A percentile compares a stretch with the other conserved stretches of the same genome.
Evolutionary conservation across 2,329 filamentous ascomycete species (phyloP).

Genomic region (Delphinella strobiligena): DNA sequence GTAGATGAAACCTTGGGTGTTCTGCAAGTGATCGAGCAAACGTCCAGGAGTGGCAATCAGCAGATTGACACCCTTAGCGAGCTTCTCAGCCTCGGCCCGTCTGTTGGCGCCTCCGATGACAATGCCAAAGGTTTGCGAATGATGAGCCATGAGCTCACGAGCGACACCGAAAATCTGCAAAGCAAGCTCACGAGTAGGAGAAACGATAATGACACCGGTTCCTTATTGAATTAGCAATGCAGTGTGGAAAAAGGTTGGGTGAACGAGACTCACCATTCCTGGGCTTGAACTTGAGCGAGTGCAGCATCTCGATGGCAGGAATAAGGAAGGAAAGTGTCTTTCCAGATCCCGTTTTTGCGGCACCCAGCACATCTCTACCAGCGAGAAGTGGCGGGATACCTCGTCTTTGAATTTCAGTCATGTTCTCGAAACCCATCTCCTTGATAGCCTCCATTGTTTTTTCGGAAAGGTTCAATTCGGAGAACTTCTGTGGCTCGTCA

Average conservation of each 20-base stretch:
- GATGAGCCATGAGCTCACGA: constrained; percentile 79
- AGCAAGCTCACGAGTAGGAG: constrained; percentile 84
- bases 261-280: constrained; percentile 49
- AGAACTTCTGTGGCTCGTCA: constrained; percentile 56
- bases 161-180: constrained; percentile 95
- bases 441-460: constrained; percentile 80
- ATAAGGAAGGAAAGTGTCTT: constrained; percentile 95
- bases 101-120: constrained; percentile 92
- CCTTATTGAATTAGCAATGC: background rate
- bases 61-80: constrained; percentile 86
- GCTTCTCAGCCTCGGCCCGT: constrained; percentile 84
- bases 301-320: constrained; percentile 86
- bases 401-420: constrained; percentile 88
- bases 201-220: constrained; percentile 83
- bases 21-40: constrained; percentile 86
- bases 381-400: constrained; percentile 81
- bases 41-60: constrained; percentile 88
- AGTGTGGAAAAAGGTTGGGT: background rate
- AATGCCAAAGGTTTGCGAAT: constrained; percentile 92
- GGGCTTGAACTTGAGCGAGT: constrained; percentile 83
- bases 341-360: constrained; percentile 89
- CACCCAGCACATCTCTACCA: constrained; percentile 84
- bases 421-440: constrained; percentile 86
- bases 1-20: constrained; percentile 78
- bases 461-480: constrained; percentile 73